Evolutionary conservation across 257 asterid genomes (phyloP).

Genomic region (Fraxinus excelsior): DNA sequence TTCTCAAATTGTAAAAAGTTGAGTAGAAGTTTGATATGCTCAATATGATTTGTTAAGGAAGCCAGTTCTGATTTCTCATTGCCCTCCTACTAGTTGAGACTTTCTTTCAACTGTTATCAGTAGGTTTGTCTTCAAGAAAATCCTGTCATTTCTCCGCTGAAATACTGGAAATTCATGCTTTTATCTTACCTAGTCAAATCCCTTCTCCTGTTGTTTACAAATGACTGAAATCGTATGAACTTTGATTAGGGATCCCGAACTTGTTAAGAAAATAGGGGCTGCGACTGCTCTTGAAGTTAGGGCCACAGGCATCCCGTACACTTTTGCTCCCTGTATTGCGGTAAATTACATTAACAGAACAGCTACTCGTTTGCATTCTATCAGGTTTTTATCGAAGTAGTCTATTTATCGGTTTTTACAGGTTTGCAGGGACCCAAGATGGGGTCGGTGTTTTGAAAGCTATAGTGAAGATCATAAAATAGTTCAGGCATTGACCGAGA

Average conservation of each 20-base stretch:
- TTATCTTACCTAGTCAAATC: not conserved
- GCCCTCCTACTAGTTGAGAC: not conserved
- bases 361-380: not conserved
- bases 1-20: not conserved
- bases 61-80: not conserved
- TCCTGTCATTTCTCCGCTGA: not conserved
- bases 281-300: slow-evolving; percentile 49
- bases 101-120: not conserved
- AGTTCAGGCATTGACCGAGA: slow-evolving; percentile 47
- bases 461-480: slow-evolving; percentile 57
- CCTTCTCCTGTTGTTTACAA: not conserved
- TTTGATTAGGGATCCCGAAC: slow-evolving; percentile 36
- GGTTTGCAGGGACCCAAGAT: slow-evolving; percentile 64
- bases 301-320: slow-evolving; percentile 42
- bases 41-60: not conserved
- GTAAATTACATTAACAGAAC: slow-evolving; percentile 7
- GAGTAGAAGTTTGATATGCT: not conserved
- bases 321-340: slow-evolving; percentile 48
- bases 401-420: slow-evolving; percentile 1
- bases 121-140: not conserved
- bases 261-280: slow-evolving; percentile 41
- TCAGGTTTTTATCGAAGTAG: not conserved
- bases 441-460: slow-evolving; percentile 70
- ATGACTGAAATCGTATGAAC: slow-evolving; percentile 9
- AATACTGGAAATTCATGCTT: not conserved